A percentile compares a stretch with the other conserved stretches of the same genome.
Evolutionary conservation across 2,329 filamentous ascomycete genomes (phyloP).

Genomic region (Ustulina deusta): DNA sequence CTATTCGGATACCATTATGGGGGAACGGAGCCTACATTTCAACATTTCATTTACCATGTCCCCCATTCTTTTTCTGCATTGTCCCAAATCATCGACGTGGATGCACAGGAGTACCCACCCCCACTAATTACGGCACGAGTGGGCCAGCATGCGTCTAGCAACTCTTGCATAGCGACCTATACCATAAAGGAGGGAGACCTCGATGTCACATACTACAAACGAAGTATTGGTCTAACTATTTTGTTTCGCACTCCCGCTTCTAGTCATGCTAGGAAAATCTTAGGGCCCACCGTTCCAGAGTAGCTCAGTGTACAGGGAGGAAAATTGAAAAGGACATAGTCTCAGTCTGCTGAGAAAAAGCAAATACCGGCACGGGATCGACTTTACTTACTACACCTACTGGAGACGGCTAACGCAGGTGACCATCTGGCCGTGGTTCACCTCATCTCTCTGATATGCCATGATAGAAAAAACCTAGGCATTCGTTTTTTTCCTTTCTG

Average conservation of each 20-base stretch:
- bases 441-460: slow-evolving; percentile 32
- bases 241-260: slow-evolving; percentile 31
- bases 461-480: slow-evolving; percentile 33
- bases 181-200: slow-evolving; percentile 31
- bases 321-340: slow-evolving; percentile 25
- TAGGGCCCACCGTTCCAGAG: slow-evolving; percentile 36
- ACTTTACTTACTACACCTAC: slow-evolving; percentile 35
- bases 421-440: slow-evolving; percentile 31
- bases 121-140: slow-evolving; percentile 41
- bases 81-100: slow-evolving; percentile 35
- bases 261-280: slow-evolving; percentile 35
- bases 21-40: slow-evolving; percentile 17
- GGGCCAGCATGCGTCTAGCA: slow-evolving; percentile 40
- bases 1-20: slow-evolving; percentile 28
- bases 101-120: slow-evolving; percentile 37
- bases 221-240: slow-evolving; percentile 34
- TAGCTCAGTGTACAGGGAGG: slow-evolving; percentile 20
- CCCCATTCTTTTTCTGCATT: slow-evolving; percentile 30
- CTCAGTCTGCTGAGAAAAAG: slow-evolving; percentile 40
- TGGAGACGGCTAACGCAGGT: slow-evolving; percentile 36
- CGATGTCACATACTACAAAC: slow-evolving; percentile 37
- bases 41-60: slow-evolving; percentile 24
- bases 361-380: slow-evolving; percentile 35
- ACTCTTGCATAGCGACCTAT: slow-evolving; percentile 38
- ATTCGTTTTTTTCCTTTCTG: slow-evolving; percentile 25